phyloP scores from a whole-genome alignment of 1,284 basidiomycete species.

The Leccinum subspadiceum region DNA sequence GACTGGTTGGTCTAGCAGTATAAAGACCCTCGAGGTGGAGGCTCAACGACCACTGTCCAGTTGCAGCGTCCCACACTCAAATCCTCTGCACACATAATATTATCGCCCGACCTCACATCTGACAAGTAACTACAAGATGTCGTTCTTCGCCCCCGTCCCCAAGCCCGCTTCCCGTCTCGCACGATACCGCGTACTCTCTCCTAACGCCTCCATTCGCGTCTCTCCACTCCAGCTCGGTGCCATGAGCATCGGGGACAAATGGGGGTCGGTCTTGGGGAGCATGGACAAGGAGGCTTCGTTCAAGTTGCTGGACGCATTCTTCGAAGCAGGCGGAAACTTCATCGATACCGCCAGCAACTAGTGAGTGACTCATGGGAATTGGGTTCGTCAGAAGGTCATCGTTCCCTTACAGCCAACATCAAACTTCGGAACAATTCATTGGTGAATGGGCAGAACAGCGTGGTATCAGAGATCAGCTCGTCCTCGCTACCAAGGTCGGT shows the following conservation, averaged over 20 bases:
- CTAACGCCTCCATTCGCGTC: conserved; percentile 46
- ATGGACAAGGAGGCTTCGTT: conserved; percentile 41
- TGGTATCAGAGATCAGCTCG: conserved; percentile 44
- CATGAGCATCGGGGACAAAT: conserved; percentile 52
- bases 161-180: conserved; percentile 36
- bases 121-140: neutral
- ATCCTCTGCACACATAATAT: neutral
- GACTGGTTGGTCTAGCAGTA: neutral
- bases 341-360: conserved; percentile 40
- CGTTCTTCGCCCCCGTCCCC: neutral
- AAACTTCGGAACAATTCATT: conserved; percentile 40
- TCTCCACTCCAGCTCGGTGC: conserved; percentile 56
- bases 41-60: neutral
- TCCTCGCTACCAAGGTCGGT: conserved; percentile 45
- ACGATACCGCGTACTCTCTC: conserved; percentile 44
- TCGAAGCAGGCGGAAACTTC: conserved; percentile 39
- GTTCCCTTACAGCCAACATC: conserved; percentile 34
- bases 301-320: conserved; percentile 41
- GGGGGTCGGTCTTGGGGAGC: conserved; percentile 34
- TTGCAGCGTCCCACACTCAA: neutral
- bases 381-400: neutral
- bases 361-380: conserved; percentile 13
- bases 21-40: neutral
- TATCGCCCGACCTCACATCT: neutral
- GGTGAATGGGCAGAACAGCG: conserved; percentile 47